Percentiles rank a stretch among this genome's conserved stretches.
These are phyloP conservation scores for Calcarisporium arbuscula DNA, from an alignment of 2,329 filamentous ascomycete genomes.

Conservation along the genomic window DNA sequence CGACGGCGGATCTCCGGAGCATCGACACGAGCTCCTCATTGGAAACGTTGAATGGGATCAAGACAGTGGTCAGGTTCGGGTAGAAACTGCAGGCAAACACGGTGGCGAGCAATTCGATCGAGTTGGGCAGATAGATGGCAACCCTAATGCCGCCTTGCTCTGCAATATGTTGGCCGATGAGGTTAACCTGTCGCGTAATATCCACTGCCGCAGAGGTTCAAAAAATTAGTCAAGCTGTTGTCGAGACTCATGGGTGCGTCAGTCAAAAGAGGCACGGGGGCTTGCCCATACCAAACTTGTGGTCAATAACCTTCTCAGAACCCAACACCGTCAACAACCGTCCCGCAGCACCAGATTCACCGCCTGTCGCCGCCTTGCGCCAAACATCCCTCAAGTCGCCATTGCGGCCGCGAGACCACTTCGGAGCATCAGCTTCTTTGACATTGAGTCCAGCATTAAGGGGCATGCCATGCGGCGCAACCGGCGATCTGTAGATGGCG, in stretches of 20 bases:
- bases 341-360: constrained; percentile 61
- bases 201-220: constrained; percentile 46
- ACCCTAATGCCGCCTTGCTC: constrained; percentile 69
- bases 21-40: constrained; percentile 64
- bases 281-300: constrained; percentile 47
- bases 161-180: constrained; percentile 72
- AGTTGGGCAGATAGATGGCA: constrained; percentile 89
- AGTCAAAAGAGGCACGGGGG: no score
- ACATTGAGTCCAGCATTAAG: constrained; percentile 74
- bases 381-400: constrained; percentile 91
- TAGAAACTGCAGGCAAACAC: constrained; percentile 91
- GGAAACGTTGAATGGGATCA: constrained; percentile 76
- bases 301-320: constrained; percentile 66
- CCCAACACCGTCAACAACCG: constrained; percentile 76
- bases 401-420: constrained; percentile 77
- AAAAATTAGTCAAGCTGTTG: no score
- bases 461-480: constrained; percentile 78
- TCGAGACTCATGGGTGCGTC: no score
- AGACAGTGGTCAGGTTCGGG: constrained; percentile 67
- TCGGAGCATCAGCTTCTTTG: constrained; percentile 70
- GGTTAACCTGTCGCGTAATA: constrained; percentile 77
- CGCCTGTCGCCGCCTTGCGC: constrained; percentile 61
- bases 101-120: constrained; percentile 74
- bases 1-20: constrained; percentile 66
- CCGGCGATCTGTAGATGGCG: constrained; percentile 75